Base-by-base conservation (phyloP, 441 rosid genomes). In the Kokia cookei region DNA sequence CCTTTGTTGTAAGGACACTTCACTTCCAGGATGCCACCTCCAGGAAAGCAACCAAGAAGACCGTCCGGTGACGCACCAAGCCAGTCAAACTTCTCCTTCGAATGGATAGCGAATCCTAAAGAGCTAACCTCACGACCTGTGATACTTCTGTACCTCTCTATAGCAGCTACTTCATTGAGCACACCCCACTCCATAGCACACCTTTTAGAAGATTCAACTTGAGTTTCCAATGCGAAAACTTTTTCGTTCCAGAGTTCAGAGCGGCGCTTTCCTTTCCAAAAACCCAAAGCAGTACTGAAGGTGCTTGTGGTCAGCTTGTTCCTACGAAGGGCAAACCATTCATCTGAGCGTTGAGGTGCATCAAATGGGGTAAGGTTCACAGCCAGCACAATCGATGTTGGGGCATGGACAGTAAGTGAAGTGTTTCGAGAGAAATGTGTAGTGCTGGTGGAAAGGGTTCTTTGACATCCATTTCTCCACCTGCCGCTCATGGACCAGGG, bases 11-110 rank as follows among this genome's bases (percentile, higher is more conserved):
- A 93, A 0, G 99, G 99, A 57, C 99, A 93, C 71, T 95, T 93
- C 62, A 95, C 98, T 85, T 95, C 99, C 54, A 93, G 79, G 76
- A 95, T 80, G 57, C 99, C 99, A 58, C 89, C 92, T 40, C 83
- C 91, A 0, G 81, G 88, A 79, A 82, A 79, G 77, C 86, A 80
- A 70, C 81, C 91, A 2, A 95, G 93, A 78, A 95, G 86, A 37
- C 99, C 99, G 75, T 95, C 99, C 0, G 99, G 99, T 3, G 98
- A 93, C 7, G 98, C 99, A 13, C 99, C 99, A 19, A 95, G 84
- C 99, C 99, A 95, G 82, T 98, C 98, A 62, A 85, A 75, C 66
- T 72, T 81, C 69, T 89, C 84, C 61, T 86, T 85, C 0, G 94
- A 71, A 86, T 93, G 99, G 76, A 80, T 78, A 22, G 94, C 99